These are phyloP conservation scores for Geranium brycei DNA, from an alignment of 345 rosid genomes.

Conservation along the genomic window DNA sequence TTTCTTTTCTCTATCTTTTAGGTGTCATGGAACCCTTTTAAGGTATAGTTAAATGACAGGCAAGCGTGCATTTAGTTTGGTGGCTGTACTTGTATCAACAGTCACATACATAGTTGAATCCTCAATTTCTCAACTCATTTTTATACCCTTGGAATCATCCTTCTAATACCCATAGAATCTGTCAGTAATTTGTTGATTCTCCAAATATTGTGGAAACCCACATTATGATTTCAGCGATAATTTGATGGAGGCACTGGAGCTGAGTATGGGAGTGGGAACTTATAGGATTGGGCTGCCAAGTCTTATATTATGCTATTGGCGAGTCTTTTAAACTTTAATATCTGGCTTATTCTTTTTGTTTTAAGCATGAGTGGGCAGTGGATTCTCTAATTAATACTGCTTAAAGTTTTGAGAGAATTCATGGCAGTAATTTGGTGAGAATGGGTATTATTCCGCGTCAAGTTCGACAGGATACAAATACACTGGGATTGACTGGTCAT, in stretches of 20 bases:
- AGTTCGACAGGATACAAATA: slow-evolving; percentile 72
- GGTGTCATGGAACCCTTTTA: not conserved
- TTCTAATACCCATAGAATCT: too few relatives aligned
- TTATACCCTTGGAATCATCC: too few relatives aligned
- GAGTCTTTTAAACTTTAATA: too few relatives aligned
- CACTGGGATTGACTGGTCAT: slow-evolving; percentile 60
- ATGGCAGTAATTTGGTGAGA: slow-evolving; percentile 81
- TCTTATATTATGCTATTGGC: slow-evolving; percentile 33
- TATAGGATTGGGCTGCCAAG: slow-evolving; percentile 90
- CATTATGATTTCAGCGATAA: too few relatives aligned
- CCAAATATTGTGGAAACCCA: too few relatives aligned
- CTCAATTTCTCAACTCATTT: too few relatives aligned
- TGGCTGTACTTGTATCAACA: too few relatives aligned
- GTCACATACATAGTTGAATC: too few relatives aligned
- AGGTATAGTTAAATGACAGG: too few relatives aligned
- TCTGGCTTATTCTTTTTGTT: too few relatives aligned
- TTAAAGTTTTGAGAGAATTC: slow-evolving; percentile 85
- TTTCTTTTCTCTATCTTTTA: not conserved
- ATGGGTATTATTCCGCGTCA: slow-evolving; percentile 83
- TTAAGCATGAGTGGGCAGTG: slow-evolving; percentile 33
- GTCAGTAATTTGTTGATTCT: too few relatives aligned
- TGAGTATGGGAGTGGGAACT: slow-evolving; percentile 81
- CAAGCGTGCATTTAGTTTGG: not conserved
- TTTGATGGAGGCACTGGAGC: slow-evolving; percentile 23
- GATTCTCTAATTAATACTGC: slow-evolving; percentile 64